A percentile compares a stretch with the other conserved stretches of the same genome.
These are phyloP conservation scores for Linum trigynum DNA, from an alignment of 345 rosid genomes.

Conservation along the genomic window DNA sequence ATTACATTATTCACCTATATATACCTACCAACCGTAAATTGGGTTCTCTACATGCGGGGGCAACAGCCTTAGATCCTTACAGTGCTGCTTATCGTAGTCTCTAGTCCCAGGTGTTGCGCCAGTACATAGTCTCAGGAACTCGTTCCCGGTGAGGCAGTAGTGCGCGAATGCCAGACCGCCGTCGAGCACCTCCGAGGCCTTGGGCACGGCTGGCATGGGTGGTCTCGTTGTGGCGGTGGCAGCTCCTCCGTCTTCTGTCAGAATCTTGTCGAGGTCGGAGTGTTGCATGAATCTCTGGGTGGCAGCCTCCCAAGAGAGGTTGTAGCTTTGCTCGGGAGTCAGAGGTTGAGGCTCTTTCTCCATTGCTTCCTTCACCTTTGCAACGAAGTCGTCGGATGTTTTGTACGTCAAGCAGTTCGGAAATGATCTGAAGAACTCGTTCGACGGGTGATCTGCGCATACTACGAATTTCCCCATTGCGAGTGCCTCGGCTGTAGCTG, in stretches of 20 bases:
- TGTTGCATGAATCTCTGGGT: constrained; percentile 79
- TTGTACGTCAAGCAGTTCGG: constrained; percentile 91
- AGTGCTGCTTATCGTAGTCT: constrained; percentile 72
- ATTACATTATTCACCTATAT: background rate
- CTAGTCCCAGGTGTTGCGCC: constrained; percentile 84
- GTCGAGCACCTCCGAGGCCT: constrained; percentile 50
- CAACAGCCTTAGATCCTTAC: constrained; percentile 73
- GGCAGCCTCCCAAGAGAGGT: constrained; percentile 97
- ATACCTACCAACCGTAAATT: constrained; percentile 55
- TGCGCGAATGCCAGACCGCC: constrained; percentile 88
- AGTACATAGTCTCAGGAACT: constrained; percentile 65
- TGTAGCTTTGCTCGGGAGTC: constrained; percentile 64
- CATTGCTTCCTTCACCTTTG: constrained; percentile 78
- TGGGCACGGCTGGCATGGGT: constrained; percentile 50
- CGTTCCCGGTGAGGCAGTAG: constrained; percentile 77
- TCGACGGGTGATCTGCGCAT: constrained; percentile 96
- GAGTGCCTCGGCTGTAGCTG: constrained; percentile 97
- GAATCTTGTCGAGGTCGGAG: constrained; percentile 63
- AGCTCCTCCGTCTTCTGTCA: constrained; percentile 21
- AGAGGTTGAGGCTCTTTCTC: constrained; percentile 79
- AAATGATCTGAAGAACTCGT: constrained; percentile 89
- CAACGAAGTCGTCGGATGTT: constrained; percentile 73
- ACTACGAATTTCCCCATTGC: constrained; percentile 97
- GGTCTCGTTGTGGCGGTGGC: constrained; percentile 16
- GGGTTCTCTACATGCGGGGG: constrained; percentile 84